A percentile compares a stretch with the other conserved stretches of the same genome.
These are phyloP conservation scores for Phaeosphaeriaceae sp. DNA, from an alignment of 2,329 filamentous ascomycete species.

Conservation along the genomic window DNA sequence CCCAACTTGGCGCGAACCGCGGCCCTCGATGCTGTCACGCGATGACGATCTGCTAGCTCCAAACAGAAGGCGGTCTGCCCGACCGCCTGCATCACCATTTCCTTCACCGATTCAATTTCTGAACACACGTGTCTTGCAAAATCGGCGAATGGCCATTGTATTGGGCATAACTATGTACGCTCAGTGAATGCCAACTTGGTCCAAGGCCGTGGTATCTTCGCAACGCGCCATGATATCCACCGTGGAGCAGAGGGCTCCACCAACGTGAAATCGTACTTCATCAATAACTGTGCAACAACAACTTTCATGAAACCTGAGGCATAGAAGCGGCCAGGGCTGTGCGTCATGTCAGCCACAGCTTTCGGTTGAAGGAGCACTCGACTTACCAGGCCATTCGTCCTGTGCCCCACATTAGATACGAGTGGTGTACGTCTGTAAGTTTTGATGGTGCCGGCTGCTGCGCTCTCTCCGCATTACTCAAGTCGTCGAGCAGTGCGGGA, in stretches of 20 bases:
- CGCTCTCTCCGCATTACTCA: not conserved
- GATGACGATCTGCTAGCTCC: not conserved
- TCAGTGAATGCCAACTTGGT: constrained; percentile 1
- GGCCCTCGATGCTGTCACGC: not conserved
- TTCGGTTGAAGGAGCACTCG: too few species aligned
- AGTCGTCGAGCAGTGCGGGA: not conserved
- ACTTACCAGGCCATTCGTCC: constrained; percentile 11
- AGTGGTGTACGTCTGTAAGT: constrained; percentile 5
- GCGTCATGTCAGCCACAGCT: not conserved
- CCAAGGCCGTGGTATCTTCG: constrained; percentile 3
- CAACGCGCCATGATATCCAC: not conserved
- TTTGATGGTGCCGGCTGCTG: not conserved
- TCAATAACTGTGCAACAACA: too few species aligned
- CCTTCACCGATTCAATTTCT: not conserved
- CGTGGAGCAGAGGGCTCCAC: too few species aligned
- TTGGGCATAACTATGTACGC: not conserved
- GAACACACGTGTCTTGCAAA: not conserved
- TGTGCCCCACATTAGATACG: constrained; percentile 9
- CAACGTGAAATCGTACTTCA: too few species aligned
- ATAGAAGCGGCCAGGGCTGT: constrained; percentile 9
- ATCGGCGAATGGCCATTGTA: too few species aligned
- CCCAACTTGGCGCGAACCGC: not conserved
- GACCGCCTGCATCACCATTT: not conserved
- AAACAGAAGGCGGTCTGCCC: not conserved
- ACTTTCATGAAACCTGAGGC: not conserved